Percentiles rank a stretch among this genome's conserved stretches.
These are phyloP conservation scores for Zygosaccharomyces sapae DNA, from an alignment of 1,139 yeast species.

Conservation along the genomic window DNA sequence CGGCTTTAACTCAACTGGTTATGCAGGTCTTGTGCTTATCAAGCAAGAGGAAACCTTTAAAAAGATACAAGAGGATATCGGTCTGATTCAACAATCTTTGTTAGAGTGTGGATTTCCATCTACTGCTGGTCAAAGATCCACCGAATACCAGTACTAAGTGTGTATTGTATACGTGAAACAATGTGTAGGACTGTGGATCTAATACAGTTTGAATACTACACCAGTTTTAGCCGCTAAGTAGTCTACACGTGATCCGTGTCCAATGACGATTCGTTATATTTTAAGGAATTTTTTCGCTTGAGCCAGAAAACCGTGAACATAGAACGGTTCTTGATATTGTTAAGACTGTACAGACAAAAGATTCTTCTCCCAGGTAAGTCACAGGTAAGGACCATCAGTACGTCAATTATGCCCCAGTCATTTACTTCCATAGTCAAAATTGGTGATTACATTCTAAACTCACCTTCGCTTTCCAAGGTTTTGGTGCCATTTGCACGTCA, in stretches of 20 bases:
- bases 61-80: conserved; percentile 38
- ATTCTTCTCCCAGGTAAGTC: too few relatives aligned
- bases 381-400: neutral
- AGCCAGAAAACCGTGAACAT: neutral
- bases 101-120: conserved; percentile 62
- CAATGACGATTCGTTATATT: conserved; percentile 1
- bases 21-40: conserved; percentile 71
- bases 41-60: conserved; percentile 54
- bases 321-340: neutral
- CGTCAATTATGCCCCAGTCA: conserved; percentile 41
- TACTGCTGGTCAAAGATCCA: conserved; percentile 43
- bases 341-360: neutral
- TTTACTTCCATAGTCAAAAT: conserved; percentile 78
- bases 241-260: neutral
- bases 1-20: conserved; percentile 78
- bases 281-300: neutral
- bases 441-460: conserved; percentile 74
- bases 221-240: neutral
- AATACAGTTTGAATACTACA: too few relatives aligned
- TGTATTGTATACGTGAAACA: neutral
- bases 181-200: too few relatives aligned
- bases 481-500: conserved; percentile 75
- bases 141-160: conserved; percentile 44
- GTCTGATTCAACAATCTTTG: conserved; percentile 47
- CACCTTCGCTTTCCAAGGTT: conserved; percentile 72